Percentiles rank a stretch among this genome's conserved stretches.
Evolutionary conservation across 2,329 filamentous ascomycete genomes (phyloP).

Genomic region (Xylariaceae sp.): DNA sequence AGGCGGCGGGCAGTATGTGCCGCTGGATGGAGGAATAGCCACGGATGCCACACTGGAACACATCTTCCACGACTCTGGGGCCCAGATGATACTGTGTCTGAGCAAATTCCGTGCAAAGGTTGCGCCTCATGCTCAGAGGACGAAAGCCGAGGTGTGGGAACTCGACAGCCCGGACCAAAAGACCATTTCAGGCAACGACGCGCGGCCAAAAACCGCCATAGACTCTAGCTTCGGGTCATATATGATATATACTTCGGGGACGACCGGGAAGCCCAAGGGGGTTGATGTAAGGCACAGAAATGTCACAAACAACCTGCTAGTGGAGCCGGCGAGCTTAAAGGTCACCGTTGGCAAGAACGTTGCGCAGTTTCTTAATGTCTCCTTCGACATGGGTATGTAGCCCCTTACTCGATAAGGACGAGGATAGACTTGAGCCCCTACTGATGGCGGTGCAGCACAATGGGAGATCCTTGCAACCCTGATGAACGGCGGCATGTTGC

Average conservation of each 20-base stretch:
- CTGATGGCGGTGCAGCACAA: slow-evolving; percentile 37
- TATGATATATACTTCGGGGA: slow-evolving; percentile 48
- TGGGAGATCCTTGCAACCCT: slow-evolving; percentile 56
- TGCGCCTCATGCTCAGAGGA: slow-evolving; percentile 22
- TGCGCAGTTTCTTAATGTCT: slow-evolving; percentile 51
- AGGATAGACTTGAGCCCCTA: too few relatives aligned
- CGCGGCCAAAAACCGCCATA: slow-evolving; percentile 12
- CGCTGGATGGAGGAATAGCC: slow-evolving; percentile 51
- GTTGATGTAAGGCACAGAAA: slow-evolving; percentile 53
- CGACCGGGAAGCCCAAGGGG: slow-evolving; percentile 53
- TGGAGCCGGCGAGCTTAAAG: slow-evolving; percentile 47
- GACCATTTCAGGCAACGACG: slow-evolving; percentile 7
- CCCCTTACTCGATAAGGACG: too few relatives aligned
- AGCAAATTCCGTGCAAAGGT: slow-evolving; percentile 17
- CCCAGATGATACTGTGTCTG: slow-evolving; percentile 43
- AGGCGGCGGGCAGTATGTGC: slow-evolving; percentile 54
- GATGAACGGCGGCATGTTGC: slow-evolving; percentile 52
- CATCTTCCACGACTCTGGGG: slow-evolving; percentile 43
- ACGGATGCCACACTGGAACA: slow-evolving; percentile 43
- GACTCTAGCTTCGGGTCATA: slow-evolving; percentile 21
- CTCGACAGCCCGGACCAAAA: slow-evolving; percentile 10
- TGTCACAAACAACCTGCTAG: slow-evolving; percentile 43
- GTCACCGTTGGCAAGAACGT: slow-evolving; percentile 46
- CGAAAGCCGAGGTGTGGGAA: slow-evolving; percentile 21
- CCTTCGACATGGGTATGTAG: slow-evolving; percentile 55